Base-by-base conservation (phyloP, 2,329 filamentous ascomycete genomes). In the Emergomyces pasteurianus region DNA sequence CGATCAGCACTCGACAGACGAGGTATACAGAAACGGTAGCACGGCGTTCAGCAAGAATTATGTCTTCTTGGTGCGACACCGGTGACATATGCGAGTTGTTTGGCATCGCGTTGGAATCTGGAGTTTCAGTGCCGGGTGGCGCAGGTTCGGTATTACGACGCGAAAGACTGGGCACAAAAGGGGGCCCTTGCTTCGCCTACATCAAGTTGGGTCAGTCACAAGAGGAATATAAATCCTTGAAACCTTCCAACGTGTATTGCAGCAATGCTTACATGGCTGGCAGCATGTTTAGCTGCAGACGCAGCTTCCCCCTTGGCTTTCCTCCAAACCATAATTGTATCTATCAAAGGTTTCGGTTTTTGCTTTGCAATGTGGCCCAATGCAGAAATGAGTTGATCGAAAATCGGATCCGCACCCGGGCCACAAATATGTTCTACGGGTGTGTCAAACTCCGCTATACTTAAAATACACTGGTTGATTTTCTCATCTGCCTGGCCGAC, bases 271-370 rank as follows among this genome's bases (percentile, higher is more conserved):
- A 49, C 46, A 62, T 69, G 72, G 59, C 63, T 70, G 66, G 57
- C 66, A 61, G 68, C 68, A 55, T 78, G 76, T 58, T 78, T 77
- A 34, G 88, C 86, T 64, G 87, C 83, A 67, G 84, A 87, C 34
- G 92, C 91, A 26, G 88, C 86, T 74, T 97, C 92, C 65, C 91
- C 95, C 77, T 97, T 97, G 65, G 85, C 89, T 74, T 96, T 97
- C 60, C 94, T 86, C 94, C 94, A 99, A 38, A 95, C 83, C 90
- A 99, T 99, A 73, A 99, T 91, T 23, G 90, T 92, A 74, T 99
- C 94, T 69, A 99, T 96, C 58, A 99, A 77, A 5, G 91, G 89
- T 72, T 95, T 97, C 5, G 95, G 95, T 71, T 95, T 95, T 66
- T 92, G 88, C 62, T 90, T 89, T 59, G 92, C 90, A 69, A 99